Percentiles rank a stretch among this genome's conserved stretches.
Conservation (phyloP, 768 basidiomycete species). For the Pleurotus djamor region DNA sequence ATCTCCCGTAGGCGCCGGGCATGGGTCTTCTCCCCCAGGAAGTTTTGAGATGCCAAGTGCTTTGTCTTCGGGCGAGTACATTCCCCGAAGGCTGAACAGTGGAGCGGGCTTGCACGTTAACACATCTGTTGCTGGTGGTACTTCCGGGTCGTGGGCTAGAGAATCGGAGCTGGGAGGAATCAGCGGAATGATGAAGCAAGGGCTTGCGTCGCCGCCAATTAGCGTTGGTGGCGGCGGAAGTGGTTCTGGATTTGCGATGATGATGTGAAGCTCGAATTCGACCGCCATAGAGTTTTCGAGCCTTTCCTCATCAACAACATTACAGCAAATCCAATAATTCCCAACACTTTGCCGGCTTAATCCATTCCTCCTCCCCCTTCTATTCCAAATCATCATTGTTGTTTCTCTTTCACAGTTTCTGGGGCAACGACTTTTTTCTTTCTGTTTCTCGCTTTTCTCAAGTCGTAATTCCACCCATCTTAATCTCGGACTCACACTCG, state of each 20-base stretch:
- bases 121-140: slow-evolving; percentile 1
- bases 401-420: not conserved
- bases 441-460: not conserved
- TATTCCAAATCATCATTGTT: not conserved
- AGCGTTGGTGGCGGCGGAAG: slow-evolving; percentile 10
- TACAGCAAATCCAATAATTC: too few species aligned
- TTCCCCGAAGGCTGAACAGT: slow-evolving; percentile 4
- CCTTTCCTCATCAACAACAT: too few species aligned
- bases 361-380: not conserved
- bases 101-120: slow-evolving; percentile 7
- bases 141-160: slow-evolving; percentile 2
- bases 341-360: too few species aligned
- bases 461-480: not conserved
- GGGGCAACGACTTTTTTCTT: not conserved
- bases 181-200: slow-evolving; percentile 14
- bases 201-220: slow-evolving; percentile 6
- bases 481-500: slow-evolving; percentile 5
- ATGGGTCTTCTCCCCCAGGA: slow-evolving; percentile 3
- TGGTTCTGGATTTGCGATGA: slow-evolving; percentile 14
- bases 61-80: slow-evolving; percentile 7
- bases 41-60: slow-evolving; percentile 10
- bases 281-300: too few species aligned
- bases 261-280: slow-evolving; percentile 10
- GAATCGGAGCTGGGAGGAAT: slow-evolving; percentile 8
- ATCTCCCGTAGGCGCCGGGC: slow-evolving; percentile 7